Conservation (phyloP, 768 basidiomycete species). For the Hygrophoropsis aurantiaca region DNA sequence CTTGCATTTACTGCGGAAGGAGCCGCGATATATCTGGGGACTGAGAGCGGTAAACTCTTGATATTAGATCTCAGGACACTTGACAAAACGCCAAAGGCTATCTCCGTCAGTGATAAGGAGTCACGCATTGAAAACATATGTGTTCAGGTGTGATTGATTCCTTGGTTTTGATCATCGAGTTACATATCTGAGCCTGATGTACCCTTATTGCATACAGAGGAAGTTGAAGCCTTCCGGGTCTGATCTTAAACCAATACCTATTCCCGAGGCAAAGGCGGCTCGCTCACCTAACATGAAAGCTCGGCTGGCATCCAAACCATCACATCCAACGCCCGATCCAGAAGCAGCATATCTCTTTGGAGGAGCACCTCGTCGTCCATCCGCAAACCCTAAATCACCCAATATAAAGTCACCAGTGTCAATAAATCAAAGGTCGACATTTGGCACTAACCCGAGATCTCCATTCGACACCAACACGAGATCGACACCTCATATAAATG, state of each 20-base stretch:
- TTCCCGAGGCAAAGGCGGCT: conserved; percentile 10
- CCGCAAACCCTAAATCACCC: conserved; percentile 8
- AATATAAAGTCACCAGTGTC: not conserved
- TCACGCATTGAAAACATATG: conserved; percentile 51
- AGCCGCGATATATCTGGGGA: conserved; percentile 63
- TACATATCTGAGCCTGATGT: too few species aligned
- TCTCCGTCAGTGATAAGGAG: conserved; percentile 49
- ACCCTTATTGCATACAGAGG: conserved; percentile 7
- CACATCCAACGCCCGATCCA: not conserved
- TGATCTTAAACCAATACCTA: conserved; percentile 10
- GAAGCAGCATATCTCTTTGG: not conserved
- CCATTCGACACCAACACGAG: too few species aligned
- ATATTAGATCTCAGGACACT: conserved; percentile 62
- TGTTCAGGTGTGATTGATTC: conserved; percentile 48
- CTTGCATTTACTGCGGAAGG: conserved; percentile 70
- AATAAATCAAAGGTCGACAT: too few species aligned
- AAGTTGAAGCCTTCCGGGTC: conserved; percentile 15
- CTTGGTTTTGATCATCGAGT: too few species aligned
- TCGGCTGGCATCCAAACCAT: not conserved
- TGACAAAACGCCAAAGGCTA: conserved; percentile 60
- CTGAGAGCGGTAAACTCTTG: conserved; percentile 62
- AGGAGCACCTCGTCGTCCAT: not conserved
- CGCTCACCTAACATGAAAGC: conserved; percentile 12
- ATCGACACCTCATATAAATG: not conserved
- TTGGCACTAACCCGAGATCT: too few species aligned